Percentiles rank a stretch among this genome's conserved stretches.
These are phyloP conservation scores for Fulvia fulva DNA, from an alignment of 2,329 filamentous ascomycete species.

Conservation along the genomic window DNA sequence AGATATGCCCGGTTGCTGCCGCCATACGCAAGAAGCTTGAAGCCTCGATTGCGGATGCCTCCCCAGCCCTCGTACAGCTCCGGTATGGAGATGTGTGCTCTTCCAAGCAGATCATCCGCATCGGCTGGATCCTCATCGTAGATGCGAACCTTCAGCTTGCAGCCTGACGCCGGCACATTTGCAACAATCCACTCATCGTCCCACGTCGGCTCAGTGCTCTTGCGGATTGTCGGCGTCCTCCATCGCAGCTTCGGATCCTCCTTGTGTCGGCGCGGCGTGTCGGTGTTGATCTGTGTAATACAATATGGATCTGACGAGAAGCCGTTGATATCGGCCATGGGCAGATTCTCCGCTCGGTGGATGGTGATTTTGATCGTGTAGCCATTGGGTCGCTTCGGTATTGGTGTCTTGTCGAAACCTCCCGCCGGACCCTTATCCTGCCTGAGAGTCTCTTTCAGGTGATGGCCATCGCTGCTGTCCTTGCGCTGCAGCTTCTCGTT, in stretches of 20 bases:
- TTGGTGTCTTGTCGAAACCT: constrained; percentile 74
- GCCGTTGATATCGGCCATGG: constrained; percentile 72
- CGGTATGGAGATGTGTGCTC: constrained; percentile 67
- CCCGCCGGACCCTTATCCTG: constrained; percentile 55
- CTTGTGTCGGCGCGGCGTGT: constrained; percentile 72
- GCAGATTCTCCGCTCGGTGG: constrained; percentile 74
- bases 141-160: constrained; percentile 77
- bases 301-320: constrained; percentile 82
- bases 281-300: constrained; percentile 67
- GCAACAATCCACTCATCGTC: constrained; percentile 82
- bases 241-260: constrained; percentile 73
- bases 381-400: constrained; percentile 65
- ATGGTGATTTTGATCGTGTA: constrained; percentile 85
- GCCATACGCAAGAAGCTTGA: constrained; percentile 74
- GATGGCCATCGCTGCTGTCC: constrained; percentile 8
- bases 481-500: constrained; percentile 15
- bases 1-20: constrained; percentile 85
- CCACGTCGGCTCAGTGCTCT: constrained; percentile 73
- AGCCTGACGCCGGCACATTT: constrained; percentile 76
- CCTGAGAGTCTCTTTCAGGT: constrained; percentile 8
- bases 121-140: constrained; percentile 89
- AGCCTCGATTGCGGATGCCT: constrained; percentile 62
- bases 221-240: constrained; percentile 72
- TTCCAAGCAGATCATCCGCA: constrained; percentile 81
- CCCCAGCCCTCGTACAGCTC: constrained; percentile 62